Evolutionary conservation across 306 rosid species (phyloP), one percentile per base, ranked within the genome.

Genomic region (Adenanthera pavonina): DNA sequence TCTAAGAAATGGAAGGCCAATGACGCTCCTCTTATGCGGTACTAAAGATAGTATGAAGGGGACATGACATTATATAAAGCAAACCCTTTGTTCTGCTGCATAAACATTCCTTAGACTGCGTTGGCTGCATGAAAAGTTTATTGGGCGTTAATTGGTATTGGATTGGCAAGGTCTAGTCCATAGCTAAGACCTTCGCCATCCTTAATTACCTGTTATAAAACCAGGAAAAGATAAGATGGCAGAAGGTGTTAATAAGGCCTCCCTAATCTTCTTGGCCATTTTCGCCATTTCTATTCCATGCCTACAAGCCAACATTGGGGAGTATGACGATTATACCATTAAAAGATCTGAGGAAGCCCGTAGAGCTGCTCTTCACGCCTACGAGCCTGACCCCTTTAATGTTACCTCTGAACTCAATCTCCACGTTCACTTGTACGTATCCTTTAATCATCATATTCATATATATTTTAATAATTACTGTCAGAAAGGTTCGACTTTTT

Each of bases 241-340:
- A 54, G 64, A 75, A 76, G 36, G 69, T 82, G 38, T 78, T 56
- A 61, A 57, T n/a, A 84, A 77, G 78, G 72, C 82, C 66, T 10
- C 66, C 17, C 35, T 91, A 17, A 11, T 84, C 8, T 19, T 95
- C 11, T 74, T 92, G 72, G 77, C 77, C 66, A 65, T 82, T 36
- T 64, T 95, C 19, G 86, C 88, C 78, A 64, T 89, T 17, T 15
- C 83, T 36, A 36, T 92, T 62, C 94, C 95, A 51, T 82, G 89
- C 87, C 64, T 92, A 19, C 78, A 73, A 19, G 98, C 90, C 54
- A 79, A 82, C n/a, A 76, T 86, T 25, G 92, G 17, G 6, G 78
- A 84, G 43, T 81, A 46, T 34, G 96, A 95, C 25, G 85, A 89
- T 0, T 83, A 9, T 60, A 82, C 83, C 73, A 30, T 65, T 77